Conservation (phyloP, 257 asterid genomes). For the Fraxinus excelsior region DNA sequence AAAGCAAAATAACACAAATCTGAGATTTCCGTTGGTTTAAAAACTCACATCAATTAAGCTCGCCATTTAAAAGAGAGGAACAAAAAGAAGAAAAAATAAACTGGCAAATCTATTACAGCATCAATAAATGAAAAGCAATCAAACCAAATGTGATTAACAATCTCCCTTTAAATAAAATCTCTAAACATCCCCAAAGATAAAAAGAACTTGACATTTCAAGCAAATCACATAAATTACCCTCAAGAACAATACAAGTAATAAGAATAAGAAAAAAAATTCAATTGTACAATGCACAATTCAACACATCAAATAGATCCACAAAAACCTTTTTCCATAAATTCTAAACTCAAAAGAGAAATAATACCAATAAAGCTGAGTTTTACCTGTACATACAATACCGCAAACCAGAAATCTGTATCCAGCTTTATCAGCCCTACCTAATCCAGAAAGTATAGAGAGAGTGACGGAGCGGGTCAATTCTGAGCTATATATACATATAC, state of each 20-base stretch:
- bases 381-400: constrained; percentile 28
- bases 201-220: constrained; percentile 16
- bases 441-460: constrained; percentile 27
- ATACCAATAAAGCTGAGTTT: not conserved
- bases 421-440: constrained; percentile 15
- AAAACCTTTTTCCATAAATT: constrained; percentile 17
- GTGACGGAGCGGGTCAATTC: not conserved
- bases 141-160: constrained; percentile 28
- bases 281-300: not conserved
- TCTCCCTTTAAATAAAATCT: constrained; percentile 8
- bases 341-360: constrained; percentile 22
- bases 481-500: not conserved
- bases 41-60: constrained; percentile 1
- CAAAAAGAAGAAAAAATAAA: constrained; percentile 9
- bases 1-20: not conserved
- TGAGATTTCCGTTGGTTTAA: not conserved
- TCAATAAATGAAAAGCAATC: constrained; percentile 25
- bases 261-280: too few species aligned
- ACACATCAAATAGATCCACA: constrained; percentile 37
- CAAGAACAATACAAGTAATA: not conserved
- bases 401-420: constrained; percentile 3
- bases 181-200: constrained; percentile 20
- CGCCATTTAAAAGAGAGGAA: constrained; percentile 8
- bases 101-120: constrained; percentile 3
- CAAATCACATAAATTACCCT: not conserved